These are phyloP conservation scores for Cladosporium sp. DNA, from an alignment of 2,329 filamentous ascomycete genomes.

Conservation along the genomic window DNA sequence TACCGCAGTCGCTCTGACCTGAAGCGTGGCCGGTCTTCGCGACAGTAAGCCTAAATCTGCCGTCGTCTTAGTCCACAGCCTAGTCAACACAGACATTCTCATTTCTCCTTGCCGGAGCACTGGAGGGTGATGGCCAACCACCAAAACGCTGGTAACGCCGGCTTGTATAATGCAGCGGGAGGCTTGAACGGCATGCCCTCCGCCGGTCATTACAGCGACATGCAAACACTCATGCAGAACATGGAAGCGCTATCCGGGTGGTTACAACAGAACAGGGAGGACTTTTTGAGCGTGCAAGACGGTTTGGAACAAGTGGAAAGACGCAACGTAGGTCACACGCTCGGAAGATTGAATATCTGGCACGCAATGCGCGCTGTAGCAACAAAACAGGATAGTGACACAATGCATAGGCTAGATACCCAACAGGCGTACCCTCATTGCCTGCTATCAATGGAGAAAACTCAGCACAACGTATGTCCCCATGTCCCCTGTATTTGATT, in stretches of 20 bases:
- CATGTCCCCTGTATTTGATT: neutral
- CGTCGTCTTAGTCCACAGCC: neutral
- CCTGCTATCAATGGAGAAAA: slow-evolving; percentile 13
- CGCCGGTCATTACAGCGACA: slow-evolving; percentile 35
- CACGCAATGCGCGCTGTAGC: neutral
- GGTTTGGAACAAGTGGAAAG: slow-evolving; percentile 29
- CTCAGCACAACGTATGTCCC: slow-evolving; percentile 18
- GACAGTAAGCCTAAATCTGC: neutral
- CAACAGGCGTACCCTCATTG: slow-evolving; percentile 11
- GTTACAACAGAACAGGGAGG: slow-evolving; percentile 34
- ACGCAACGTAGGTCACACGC: slow-evolving; percentile 13
- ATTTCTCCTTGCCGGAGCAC: neutral
- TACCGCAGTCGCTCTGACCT: slow-evolving; percentile 8
- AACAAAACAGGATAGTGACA: slow-evolving; percentile 9
- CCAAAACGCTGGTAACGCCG: slow-evolving; percentile 24
- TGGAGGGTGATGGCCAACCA: slow-evolving; percentile 22
- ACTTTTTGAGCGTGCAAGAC: slow-evolving; percentile 31
- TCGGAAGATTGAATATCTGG: slow-evolving; percentile 6
- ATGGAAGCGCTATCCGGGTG: slow-evolving; percentile 32
- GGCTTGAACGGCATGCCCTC: slow-evolving; percentile 30
- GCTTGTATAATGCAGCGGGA: slow-evolving; percentile 20
- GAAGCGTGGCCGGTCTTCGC: neutral
- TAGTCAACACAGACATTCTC: neutral
- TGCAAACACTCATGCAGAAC: slow-evolving; percentile 35
- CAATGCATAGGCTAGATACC: slow-evolving; percentile 9